Conservation (phyloP, 495 filamentous ascomycete genomes). For the Talaromyces nanjingensis region DNA sequence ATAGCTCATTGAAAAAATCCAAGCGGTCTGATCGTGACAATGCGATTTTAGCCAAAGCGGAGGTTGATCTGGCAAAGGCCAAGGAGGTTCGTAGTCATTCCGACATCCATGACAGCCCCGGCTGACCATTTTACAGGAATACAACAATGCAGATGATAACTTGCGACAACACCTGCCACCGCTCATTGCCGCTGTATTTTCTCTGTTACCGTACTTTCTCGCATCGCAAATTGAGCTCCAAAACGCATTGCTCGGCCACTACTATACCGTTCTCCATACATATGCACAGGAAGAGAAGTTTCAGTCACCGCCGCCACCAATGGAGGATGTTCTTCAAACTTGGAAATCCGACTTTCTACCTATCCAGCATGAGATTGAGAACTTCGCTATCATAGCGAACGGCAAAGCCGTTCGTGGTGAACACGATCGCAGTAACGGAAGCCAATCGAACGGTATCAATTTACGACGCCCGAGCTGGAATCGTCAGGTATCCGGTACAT, state of each 20-base stretch:
- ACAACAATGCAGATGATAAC: slow-evolving; percentile 74
- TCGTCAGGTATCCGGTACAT: slow-evolving; percentile 6
- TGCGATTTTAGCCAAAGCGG: slow-evolving; percentile 64
- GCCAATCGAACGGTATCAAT: slow-evolving; percentile 16
- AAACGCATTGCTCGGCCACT: slow-evolving; percentile 72
- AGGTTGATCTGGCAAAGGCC: slow-evolving; percentile 62
- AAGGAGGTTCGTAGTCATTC: slow-evolving; percentile 45
- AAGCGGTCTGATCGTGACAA: slow-evolving; percentile 75
- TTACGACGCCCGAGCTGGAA: slow-evolving; percentile 16
- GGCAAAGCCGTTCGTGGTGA: slow-evolving; percentile 66
- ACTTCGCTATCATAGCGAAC: slow-evolving; percentile 57
- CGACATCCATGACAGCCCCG: background rate
- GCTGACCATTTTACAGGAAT: slow-evolving; percentile 51
- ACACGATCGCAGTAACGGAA: slow-evolving; percentile 29
- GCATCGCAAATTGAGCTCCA: slow-evolving; percentile 71
- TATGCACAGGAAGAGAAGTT: slow-evolving; percentile 69
- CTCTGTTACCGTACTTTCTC: slow-evolving; percentile 72
- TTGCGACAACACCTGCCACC: slow-evolving; percentile 69
- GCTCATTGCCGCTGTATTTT: slow-evolving; percentile 66
- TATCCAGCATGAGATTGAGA: slow-evolving; percentile 64
- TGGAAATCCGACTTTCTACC: slow-evolving; percentile 65
- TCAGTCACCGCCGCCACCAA: slow-evolving; percentile 64
- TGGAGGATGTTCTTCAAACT: slow-evolving; percentile 60
- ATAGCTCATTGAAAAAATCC: slow-evolving; percentile 62
- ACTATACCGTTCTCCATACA: slow-evolving; percentile 76